Base-by-base conservation (phyloP, 306 rosid species). In the Trifolium subterraneum region DNA sequence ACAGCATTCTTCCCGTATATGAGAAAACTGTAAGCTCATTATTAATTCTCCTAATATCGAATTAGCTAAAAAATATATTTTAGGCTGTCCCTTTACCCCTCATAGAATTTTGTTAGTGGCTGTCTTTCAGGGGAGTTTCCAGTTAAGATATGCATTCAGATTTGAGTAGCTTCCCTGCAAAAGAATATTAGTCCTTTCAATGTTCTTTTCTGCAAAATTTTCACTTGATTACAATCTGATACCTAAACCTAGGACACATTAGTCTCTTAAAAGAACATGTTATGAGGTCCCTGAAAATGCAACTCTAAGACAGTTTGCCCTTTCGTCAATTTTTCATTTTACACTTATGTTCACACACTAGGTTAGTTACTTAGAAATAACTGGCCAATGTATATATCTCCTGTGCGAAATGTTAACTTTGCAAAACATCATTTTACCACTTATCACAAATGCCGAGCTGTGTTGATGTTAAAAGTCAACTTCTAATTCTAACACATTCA, bases 1-100 rank as follows among this genome's bases (percentile, higher is more conserved):
- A 79, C 54, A 88, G 90, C 44, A 89, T 91, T 82, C 87, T 93
- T 87, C 97, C 97, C 58, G 85, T 89, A 19, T 93, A 89, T 87
- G 97, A 91, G 82, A 93, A 88, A 82, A 81, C 64, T 75, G 98
- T 93, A 87, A 92, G 98, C 45, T 38, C 35, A 4, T 52, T 47
- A n/a, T 66, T 59, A 14, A 59, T 59, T 75, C 62, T 13, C 80
- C 54, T n/a, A n/a, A n/a, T n/a, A n/a, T n/a, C n/a, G n/a, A n/a
- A n/a, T n/a, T n/a, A n/a, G n/a, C n/a, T n/a, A n/a, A n/a, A n/a
- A n/a, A n/a, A n/a, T n/a, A n/a, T n/a, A n/a, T n/a, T n/a, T n/a
- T n/a, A n/a, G n/a, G n/a, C n/a, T n/a, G n/a, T n/a, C n/a, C n/a
- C n/a, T n/a, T n/a, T n/a, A n/a, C n/a, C n/a, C n/a, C n/a, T n/a